Percentiles rank a stretch among this genome's conserved stretches.
phyloP scores from a whole-genome alignment of 2,329 filamentous ascomycete genomes.

The Emmonsiellopsis sp. region DNA sequence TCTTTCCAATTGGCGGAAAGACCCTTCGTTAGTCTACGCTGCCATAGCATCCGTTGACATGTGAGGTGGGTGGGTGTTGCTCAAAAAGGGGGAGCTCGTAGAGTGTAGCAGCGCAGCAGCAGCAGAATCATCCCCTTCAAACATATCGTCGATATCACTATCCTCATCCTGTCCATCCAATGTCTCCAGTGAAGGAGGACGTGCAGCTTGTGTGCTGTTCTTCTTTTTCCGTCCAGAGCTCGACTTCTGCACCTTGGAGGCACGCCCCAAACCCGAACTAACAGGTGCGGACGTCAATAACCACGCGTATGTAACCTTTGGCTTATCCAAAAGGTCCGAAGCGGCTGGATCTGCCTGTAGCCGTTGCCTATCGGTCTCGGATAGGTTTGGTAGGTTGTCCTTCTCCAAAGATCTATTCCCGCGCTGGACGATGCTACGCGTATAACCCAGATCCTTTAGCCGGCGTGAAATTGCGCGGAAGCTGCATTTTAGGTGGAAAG shows the following conservation, averaged over 20 bases:
- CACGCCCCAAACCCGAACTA: neutral
- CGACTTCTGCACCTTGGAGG: neutral
- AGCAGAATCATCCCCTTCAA: neutral
- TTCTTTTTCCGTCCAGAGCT: neutral
- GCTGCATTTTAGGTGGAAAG: conserved; percentile 3
- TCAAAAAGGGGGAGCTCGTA: no score
- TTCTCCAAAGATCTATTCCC: neutral
- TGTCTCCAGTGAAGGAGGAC: neutral
- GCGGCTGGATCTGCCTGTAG: neutral
- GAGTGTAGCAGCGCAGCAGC: neutral
- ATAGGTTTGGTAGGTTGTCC: neutral
- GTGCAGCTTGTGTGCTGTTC: neutral
- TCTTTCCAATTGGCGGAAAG: neutral
- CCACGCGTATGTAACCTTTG: neutral
- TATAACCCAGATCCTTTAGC: conserved; percentile 6
- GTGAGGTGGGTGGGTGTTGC: neutral
- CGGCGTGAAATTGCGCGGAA: conserved; percentile 3
- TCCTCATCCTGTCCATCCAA: neutral
- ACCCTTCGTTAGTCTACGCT: neutral
- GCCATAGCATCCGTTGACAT: neutral
- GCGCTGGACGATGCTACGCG: conserved; percentile 3
- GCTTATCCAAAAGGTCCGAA: neutral
- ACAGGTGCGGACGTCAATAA: neutral
- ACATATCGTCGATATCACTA: neutral
- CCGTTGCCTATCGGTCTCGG: neutral